A percentile compares a stretch with the other conserved stretches of the same genome.
Evolutionary conservation across 805 yeast genomes (phyloP).

Genomic region (Schwanniomyces yamadae): DNA sequence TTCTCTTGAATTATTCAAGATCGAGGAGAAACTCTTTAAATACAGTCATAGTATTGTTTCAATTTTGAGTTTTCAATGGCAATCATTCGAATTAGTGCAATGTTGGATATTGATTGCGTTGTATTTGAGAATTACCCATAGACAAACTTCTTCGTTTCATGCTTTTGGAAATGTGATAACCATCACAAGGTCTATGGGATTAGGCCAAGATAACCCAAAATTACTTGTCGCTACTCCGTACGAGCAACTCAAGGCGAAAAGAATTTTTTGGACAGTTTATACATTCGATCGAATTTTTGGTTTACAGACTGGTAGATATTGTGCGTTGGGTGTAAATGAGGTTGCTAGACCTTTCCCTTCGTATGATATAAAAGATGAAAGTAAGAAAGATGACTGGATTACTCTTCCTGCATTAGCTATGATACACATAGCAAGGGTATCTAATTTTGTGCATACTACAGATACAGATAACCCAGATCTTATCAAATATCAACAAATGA

Average conservation of each 20-base stretch:
- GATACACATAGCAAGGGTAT: slow-evolving; percentile 42
- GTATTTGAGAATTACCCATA: slow-evolving; percentile 36
- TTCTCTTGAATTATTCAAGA: slow-evolving; percentile 25
- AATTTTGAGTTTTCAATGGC: slow-evolving; percentile 41
- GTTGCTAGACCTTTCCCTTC: slow-evolving; percentile 33
- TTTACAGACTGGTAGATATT: slow-evolving; percentile 50
- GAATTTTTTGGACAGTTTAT: slow-evolving; percentile 57
- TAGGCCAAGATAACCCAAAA: slow-evolving; percentile 21
- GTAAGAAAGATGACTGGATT: slow-evolving; percentile 47
- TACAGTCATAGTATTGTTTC: slow-evolving; percentile 31
- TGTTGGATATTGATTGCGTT: slow-evolving; percentile 38
- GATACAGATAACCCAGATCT: slow-evolving; percentile 23
- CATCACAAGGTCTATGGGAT: slow-evolving; percentile 41
- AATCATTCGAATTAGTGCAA: slow-evolving; percentile 42
- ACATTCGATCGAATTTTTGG: slow-evolving; percentile 54
- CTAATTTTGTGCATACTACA: slow-evolving; percentile 35
- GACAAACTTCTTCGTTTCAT: slow-evolving; percentile 35
- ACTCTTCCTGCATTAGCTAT: slow-evolving; percentile 46
- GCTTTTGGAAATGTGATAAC: slow-evolving; percentile 35
- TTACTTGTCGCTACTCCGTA: slow-evolving; percentile 28
- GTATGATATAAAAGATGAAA: slow-evolving; percentile 25
- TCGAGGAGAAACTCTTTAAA: slow-evolving; percentile 36
- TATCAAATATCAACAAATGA: slow-evolving; percentile 30
- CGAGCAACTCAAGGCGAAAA: slow-evolving; percentile 46
- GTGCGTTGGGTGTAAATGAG: slow-evolving; percentile 35